Conservation (phyloP, 1,139 yeast genomes). For the Candida glucosophila region DNA sequence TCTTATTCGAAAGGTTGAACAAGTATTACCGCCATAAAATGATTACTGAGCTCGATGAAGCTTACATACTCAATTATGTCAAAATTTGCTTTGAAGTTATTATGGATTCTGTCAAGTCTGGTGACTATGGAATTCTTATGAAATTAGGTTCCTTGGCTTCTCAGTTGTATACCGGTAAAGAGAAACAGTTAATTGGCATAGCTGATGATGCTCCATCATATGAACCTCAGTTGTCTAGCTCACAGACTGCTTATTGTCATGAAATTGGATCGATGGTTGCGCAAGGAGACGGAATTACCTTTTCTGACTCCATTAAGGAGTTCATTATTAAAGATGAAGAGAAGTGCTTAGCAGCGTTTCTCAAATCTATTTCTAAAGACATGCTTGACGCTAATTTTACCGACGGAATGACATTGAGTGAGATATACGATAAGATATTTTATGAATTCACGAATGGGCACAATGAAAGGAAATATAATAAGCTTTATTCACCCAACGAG, state of each 20-base stretch:
- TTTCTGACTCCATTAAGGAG: conserved; percentile 5
- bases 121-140: conserved; percentile 1
- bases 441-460: conserved; percentile 8
- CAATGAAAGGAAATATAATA: conserved; percentile 8
- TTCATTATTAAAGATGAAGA: conserved; percentile 7
- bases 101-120: conserved; percentile 1
- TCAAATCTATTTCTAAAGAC: conserved; percentile 4
- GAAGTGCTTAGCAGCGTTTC: conserved; percentile 5
- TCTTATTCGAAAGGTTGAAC: conserved; percentile 7
- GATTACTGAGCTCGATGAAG: conserved; percentile 2
- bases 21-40: conserved; percentile 3
- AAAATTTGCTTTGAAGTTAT: conserved; percentile 1
- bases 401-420: conserved; percentile 4
- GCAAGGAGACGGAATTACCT: conserved; percentile 5
- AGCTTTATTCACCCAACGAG: conserved; percentile 6
- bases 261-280: conserved; percentile 3
- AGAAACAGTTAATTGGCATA: conserved; percentile 1
- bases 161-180: conserved; percentile 1
- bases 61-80: conserved; percentile 2
- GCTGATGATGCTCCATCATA: background rate
- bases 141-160: conserved; percentile 3
- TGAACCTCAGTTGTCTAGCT: background rate
- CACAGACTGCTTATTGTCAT: background rate
- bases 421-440: conserved; percentile 4
- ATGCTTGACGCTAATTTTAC: conserved; percentile 3